Conservation (phyloP, 2,329 filamentous ascomycete species). For the Verruconis gallopava region DNA sequence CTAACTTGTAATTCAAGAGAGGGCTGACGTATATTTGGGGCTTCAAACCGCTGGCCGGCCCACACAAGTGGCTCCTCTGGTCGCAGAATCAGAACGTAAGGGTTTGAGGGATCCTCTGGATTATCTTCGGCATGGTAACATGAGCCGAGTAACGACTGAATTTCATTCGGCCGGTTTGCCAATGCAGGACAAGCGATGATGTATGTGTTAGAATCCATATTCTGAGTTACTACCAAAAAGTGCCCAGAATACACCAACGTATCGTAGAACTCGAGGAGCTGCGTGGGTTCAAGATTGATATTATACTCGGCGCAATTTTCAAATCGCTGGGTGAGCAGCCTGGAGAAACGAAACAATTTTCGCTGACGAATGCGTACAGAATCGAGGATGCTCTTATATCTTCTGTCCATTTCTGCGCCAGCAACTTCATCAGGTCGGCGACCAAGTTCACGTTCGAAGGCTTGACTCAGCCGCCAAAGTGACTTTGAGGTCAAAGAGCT, state of each 20-base stretch:
- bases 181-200: slow-evolving; percentile 76
- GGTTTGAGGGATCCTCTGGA: slow-evolving; percentile 62
- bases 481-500: slow-evolving; percentile 84
- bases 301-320: slow-evolving; percentile 96
- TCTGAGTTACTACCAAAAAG: slow-evolving; percentile 61
- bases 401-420: slow-evolving; percentile 77
- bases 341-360: slow-evolving; percentile 90
- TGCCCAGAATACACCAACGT: slow-evolving; percentile 71
- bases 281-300: slow-evolving; percentile 57
- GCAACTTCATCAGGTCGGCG: slow-evolving; percentile 71
- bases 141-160: slow-evolving; percentile 73
- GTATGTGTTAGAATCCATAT: slow-evolving; percentile 64
- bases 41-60: slow-evolving; percentile 63
- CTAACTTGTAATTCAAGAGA: slow-evolving; percentile 76
- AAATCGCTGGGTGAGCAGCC: slow-evolving; percentile 82
- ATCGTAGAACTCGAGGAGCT: slow-evolving; percentile 65
- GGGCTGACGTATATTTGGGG: slow-evolving; percentile 56
- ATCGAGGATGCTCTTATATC: slow-evolving; percentile 90
- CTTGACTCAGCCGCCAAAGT: slow-evolving; percentile 71
- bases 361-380: slow-evolving; percentile 91
- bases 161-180: slow-evolving; percentile 61
- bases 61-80: slow-evolving; percentile 70
- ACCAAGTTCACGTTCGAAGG: slow-evolving; percentile 85
- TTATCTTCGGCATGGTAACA: slow-evolving; percentile 57
- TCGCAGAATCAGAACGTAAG: slow-evolving; percentile 73